Percentiles rank a stretch among this genome's conserved stretches.
Evolutionary conservation across 306 rosid genomes (phyloP).

Genomic region (Glycine tomentella): DNA sequence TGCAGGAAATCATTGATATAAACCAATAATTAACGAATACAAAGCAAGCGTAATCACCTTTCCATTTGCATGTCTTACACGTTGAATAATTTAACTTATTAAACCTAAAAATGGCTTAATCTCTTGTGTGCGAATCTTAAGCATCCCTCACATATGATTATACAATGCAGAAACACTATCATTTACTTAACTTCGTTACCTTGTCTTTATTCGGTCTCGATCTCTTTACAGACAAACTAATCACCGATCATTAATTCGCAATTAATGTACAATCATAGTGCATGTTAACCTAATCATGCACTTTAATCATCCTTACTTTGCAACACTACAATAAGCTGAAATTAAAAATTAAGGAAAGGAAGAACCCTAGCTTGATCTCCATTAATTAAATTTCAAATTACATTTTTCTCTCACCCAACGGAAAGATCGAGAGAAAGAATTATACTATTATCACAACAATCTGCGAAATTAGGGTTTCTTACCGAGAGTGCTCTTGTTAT

Average conservation of each 20-base stretch:
- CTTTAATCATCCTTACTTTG: not conserved
- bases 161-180: not conserved
- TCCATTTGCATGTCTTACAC: constrained; percentile 51
- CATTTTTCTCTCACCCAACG: not conserved
- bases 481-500: constrained; percentile 91
- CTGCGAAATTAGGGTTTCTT: constrained; percentile 71
- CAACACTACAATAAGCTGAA: not conserved
- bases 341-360: constrained; percentile 6
- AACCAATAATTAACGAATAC: too few relatives aligned
- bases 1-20: too few relatives aligned
- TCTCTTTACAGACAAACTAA: not conserved
- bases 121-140: not conserved
- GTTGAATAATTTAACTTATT: not conserved
- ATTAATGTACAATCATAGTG: constrained; percentile 26
- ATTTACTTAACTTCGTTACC: not conserved
- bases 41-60: not conserved
- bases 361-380: constrained; percentile 51
- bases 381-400: constrained; percentile 38
- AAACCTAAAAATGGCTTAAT: too few relatives aligned
- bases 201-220: constrained; percentile 17
- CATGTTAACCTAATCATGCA: constrained; percentile 16
- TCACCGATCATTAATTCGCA: constrained; percentile 2
- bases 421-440: constrained; percentile 4
- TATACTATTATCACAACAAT: not conserved
- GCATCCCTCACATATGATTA: not conserved